Conservation (phyloP, 768 basidiomycete genomes). For the Kockovaella imperatae region DNA sequence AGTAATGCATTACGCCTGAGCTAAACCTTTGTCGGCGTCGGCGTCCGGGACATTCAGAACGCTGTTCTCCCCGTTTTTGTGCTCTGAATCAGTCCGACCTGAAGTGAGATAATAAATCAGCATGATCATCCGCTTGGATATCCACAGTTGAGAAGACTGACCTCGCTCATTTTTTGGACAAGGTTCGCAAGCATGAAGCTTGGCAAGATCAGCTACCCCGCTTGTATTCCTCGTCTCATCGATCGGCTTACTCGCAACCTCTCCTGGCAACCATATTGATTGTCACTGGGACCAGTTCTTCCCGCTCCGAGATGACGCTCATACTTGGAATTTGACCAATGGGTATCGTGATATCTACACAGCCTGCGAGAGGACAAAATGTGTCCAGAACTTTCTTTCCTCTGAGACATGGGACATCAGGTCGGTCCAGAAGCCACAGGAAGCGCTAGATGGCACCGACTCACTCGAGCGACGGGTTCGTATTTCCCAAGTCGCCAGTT, state of each 20-base stretch:
- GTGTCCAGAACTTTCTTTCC: neutral
- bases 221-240: neutral
- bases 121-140: neutral
- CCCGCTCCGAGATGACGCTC: conserved; percentile 14
- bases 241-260: conserved; percentile 15
- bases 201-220: neutral
- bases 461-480: neutral
- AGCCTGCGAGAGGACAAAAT: conserved; percentile 7
- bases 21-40: too few species aligned
- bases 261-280: conserved; percentile 11
- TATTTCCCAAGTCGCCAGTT: conserved; percentile 7
- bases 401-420: neutral
- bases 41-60: too few species aligned
- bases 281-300: conserved; percentile 16
- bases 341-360: conserved; percentile 19
- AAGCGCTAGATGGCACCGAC: neutral
- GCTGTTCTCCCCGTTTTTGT: conserved; percentile 10
- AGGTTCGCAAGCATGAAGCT: conserved; percentile 14
- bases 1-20: too few species aligned
- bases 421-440: neutral
- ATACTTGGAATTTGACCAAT: conserved; percentile 37
- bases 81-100: conserved; percentile 6
- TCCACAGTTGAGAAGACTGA: neutral
- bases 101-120: neutral
- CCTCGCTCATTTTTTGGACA: conserved; percentile 8